These are phyloP conservation scores for sweet orange (Citrus sinensis) DNA, from an alignment of 345 rosid genomes.

Conservation along the genomic window DNA sequence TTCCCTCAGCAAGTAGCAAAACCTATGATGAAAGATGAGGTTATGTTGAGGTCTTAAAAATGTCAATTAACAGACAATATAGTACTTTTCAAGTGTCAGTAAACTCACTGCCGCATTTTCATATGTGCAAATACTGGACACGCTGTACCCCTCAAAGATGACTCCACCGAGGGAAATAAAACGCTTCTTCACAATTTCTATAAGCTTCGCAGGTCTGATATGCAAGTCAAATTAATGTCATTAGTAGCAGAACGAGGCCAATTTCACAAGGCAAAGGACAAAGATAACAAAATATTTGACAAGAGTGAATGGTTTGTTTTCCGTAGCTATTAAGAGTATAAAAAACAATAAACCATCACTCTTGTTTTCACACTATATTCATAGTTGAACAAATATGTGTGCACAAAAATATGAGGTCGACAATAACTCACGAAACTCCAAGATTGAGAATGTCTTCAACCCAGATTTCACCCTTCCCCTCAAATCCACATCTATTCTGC, in stretches of 20 bases:
- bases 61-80: background rate
- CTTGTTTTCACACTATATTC: background rate
- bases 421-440: conserved; percentile 82
- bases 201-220: conserved; percentile 79
- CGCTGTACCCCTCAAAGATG: conserved; percentile 73
- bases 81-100: background rate
- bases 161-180: conserved; percentile 79
- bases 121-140: conserved; percentile 52
- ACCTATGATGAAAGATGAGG: conserved; percentile 34
- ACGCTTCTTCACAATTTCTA: conserved; percentile 74
- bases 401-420: background rate
- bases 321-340: background rate
- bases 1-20: conserved; percentile 67
- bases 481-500: conserved; percentile 96
- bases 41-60: background rate
- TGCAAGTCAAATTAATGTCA: conserved; percentile 3
- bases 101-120: conserved; percentile 77
- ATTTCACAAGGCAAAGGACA: background rate
- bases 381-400: background rate
- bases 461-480: conserved; percentile 90
- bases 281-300: background rate
- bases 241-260: conserved; percentile 9
- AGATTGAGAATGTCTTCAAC: conserved; percentile 92
- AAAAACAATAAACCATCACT: background rate
- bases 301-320: background rate